phyloP scores from a whole-genome alignment of 1,284 basidiomycete genomes.

The Ceratobasidium sp. region DNA sequence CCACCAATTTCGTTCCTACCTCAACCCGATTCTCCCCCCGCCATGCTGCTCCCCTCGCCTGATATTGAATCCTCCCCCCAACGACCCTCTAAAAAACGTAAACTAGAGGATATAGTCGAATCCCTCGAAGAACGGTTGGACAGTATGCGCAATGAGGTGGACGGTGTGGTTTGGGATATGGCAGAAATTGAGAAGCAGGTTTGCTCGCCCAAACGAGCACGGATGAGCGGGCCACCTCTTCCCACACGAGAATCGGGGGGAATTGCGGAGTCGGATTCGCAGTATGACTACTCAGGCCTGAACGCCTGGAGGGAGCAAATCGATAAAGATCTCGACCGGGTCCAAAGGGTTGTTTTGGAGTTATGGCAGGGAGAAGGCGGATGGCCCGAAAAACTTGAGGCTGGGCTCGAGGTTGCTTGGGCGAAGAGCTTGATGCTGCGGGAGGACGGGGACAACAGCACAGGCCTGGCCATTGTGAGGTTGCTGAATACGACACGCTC shows the following conservation, averaged over 20 bases:
- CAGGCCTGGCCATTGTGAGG: background rate
- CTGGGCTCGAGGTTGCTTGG: conserved; percentile 11
- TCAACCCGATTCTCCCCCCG: background rate
- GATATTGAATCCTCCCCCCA: background rate
- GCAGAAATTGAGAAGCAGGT: background rate
- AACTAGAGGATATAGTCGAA: background rate
- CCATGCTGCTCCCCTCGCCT: conserved; percentile 4
- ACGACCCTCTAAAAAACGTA: conserved; percentile 11
- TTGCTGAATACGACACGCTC: background rate
- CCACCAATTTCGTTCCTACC: background rate
- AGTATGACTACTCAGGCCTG: background rate
- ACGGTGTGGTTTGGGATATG: conserved; percentile 11
- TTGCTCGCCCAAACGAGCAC: background rate
- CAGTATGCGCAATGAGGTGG: conserved; percentile 10
- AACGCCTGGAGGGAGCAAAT: background rate
- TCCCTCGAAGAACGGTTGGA: conserved; percentile 15
- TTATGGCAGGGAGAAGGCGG: conserved; percentile 3
- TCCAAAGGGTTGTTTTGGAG: background rate
- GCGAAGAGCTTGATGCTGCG: conserved; percentile 1
- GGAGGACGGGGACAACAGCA: background rate
- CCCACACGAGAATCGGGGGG: background rate
- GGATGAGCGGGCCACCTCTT: background rate
- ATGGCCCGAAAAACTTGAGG: conserved; percentile 16
- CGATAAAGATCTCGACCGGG: background rate
- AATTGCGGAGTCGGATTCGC: background rate